These are phyloP conservation scores for Aspergillus phoenicis DNA, from an alignment of 2,329 filamentous ascomycete species.

Conservation along the genomic window DNA sequence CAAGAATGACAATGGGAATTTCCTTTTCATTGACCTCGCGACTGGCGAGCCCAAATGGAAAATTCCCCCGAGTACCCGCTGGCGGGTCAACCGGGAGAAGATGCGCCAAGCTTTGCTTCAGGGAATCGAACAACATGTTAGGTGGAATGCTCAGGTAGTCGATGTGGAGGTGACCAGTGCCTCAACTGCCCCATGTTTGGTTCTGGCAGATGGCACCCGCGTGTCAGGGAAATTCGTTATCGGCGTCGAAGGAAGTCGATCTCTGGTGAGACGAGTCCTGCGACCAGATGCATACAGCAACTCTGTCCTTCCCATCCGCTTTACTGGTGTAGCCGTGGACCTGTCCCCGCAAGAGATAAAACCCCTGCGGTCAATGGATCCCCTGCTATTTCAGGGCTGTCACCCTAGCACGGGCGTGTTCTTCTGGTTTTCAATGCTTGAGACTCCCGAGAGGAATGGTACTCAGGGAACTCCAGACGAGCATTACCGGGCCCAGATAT, in stretches of 20 bases:
- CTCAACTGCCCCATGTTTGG: neutral
- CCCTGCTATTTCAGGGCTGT: slow-evolving; percentile 38
- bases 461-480: slow-evolving; percentile 35
- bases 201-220: slow-evolving; percentile 15
- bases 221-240: slow-evolving; percentile 21
- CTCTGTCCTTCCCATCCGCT: slow-evolving; percentile 23
- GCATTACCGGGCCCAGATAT: slow-evolving; percentile 49
- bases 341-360: slow-evolving; percentile 58
- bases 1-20: slow-evolving; percentile 27
- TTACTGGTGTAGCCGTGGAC: slow-evolving; percentile 28
- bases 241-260: slow-evolving; percentile 28
- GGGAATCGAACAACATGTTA: slow-evolving; percentile 27
- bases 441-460: slow-evolving; percentile 43
- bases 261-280: slow-evolving; percentile 25
- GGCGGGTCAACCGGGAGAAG: slow-evolving; percentile 32
- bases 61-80: slow-evolving; percentile 32
- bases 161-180: slow-evolving; percentile 12
- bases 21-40: slow-evolving; percentile 33
- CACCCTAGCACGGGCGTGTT: slow-evolving; percentile 26
- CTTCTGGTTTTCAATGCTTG: slow-evolving; percentile 44
- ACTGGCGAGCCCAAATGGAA: slow-evolving; percentile 32
- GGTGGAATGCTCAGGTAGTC: slow-evolving; percentile 23
- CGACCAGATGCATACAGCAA: slow-evolving; percentile 28
- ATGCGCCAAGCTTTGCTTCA: slow-evolving; percentile 22
- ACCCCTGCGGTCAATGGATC: slow-evolving; percentile 58